phyloP scores from a whole-genome alignment of 2,329 filamentous ascomycete species.

The Alternaria rosae region DNA sequence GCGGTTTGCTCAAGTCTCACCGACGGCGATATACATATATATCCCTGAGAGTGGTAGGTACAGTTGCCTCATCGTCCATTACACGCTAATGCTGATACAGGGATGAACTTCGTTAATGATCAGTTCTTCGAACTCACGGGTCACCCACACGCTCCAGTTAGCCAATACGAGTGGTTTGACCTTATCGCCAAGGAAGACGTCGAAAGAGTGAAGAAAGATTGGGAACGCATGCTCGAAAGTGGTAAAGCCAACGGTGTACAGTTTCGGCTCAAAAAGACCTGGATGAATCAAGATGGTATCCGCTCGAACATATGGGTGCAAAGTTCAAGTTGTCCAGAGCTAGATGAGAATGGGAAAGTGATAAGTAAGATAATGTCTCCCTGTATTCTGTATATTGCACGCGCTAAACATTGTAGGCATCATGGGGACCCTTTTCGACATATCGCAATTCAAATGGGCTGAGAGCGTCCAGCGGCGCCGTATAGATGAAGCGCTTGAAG shows the following conservation, averaged over 20 bases:
- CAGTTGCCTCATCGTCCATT: not conserved
- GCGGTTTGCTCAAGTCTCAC: constrained; percentile 35
- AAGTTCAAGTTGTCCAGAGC: constrained; percentile 33
- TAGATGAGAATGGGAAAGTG: constrained; percentile 33
- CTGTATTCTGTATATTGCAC: not conserved
- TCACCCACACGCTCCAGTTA: constrained; percentile 16
- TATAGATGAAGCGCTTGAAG: constrained; percentile 47
- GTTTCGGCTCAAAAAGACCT: constrained; percentile 38
- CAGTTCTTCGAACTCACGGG: constrained; percentile 40
- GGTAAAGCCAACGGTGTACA: constrained; percentile 27
- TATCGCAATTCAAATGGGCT: constrained; percentile 49
- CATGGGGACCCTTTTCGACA: constrained; percentile 48
- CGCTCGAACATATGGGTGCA: constrained; percentile 37
- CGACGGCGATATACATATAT: constrained; percentile 38
- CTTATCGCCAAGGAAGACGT: constrained; percentile 34
- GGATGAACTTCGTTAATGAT: constrained; percentile 41
- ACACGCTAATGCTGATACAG: constrained; percentile 10
- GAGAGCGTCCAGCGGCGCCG: constrained; percentile 44
- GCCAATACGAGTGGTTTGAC: constrained; percentile 26
- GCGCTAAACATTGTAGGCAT: constrained; percentile 25
- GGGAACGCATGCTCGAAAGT: constrained; percentile 23
- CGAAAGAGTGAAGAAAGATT: constrained; percentile 21
- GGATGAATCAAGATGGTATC: constrained; percentile 36
- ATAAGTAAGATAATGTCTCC: constrained; percentile 19
- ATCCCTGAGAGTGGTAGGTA: constrained; percentile 27